Evolutionary conservation across 2,329 filamentous ascomycete species (phyloP).

Genomic region (Phaeosphaeria sp.): DNA sequence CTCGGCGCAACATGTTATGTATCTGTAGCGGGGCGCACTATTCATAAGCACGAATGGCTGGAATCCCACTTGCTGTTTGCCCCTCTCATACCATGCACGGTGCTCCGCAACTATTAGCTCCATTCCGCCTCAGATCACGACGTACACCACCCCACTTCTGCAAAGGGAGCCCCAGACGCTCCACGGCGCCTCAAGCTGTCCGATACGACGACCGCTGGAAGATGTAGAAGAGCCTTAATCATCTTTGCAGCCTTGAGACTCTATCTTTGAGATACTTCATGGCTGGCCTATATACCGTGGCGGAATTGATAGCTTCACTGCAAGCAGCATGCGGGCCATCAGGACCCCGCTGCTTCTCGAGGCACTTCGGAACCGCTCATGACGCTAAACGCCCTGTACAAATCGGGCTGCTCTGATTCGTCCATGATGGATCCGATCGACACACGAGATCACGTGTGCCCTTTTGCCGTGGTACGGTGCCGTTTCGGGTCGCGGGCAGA

Average conservation of each 20-base stretch:
- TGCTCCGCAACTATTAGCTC: slow-evolving; percentile 31
- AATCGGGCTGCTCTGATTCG: slow-evolving; percentile 15
- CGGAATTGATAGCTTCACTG: slow-evolving; percentile 1
- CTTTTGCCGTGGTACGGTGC: slow-evolving; percentile 9
- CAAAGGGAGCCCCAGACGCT: not conserved
- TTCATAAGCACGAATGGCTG: slow-evolving; percentile 39
- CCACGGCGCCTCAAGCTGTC: not conserved
- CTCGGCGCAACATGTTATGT: slow-evolving; percentile 16
- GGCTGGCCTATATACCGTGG: not conserved
- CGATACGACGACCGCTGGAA: not conserved
- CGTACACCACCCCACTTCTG: slow-evolving; percentile 15
- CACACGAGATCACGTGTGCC: slow-evolving; percentile 17
- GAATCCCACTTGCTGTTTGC: slow-evolving; percentile 30
- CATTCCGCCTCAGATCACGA: slow-evolving; percentile 18
- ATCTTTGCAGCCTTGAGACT: not conserved
- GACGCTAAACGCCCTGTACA: slow-evolving; percentile 4
- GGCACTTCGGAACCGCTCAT: slow-evolving; percentile 17
- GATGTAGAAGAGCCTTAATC: not conserved
- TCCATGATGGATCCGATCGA: slow-evolving; percentile 7
- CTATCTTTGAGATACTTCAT: not conserved
- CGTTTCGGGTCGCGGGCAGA: slow-evolving; percentile 4
- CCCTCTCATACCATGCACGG: slow-evolving; percentile 26
- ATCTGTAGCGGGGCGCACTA: slow-evolving; percentile 30
- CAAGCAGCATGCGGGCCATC: slow-evolving; percentile 12
- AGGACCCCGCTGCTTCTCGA: slow-evolving; percentile 17